A percentile compares a stretch with the other conserved stretches of the same genome.
These are phyloP conservation scores for Echinosophora koreensis DNA, from an alignment of 306 rosid species.

Conservation along the genomic window DNA sequence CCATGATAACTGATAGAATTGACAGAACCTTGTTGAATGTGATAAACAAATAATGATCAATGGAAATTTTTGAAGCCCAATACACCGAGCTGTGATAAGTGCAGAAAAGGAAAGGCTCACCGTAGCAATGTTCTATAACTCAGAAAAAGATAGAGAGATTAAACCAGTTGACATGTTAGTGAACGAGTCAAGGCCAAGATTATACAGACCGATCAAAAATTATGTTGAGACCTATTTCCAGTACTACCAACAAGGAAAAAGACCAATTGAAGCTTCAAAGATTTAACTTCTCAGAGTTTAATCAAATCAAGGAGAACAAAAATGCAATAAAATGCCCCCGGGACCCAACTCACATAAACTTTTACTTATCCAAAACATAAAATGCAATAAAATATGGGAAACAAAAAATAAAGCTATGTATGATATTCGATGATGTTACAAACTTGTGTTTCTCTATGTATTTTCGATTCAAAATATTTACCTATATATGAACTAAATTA, in stretches of 20 bases:
- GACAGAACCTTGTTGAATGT: slow-evolving; percentile 30
- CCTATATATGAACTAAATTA: background rate
- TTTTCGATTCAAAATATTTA: too few species aligned
- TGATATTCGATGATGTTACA: background rate
- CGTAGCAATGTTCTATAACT: slow-evolving; percentile 61
- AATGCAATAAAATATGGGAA: background rate
- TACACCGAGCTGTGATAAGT: slow-evolving; percentile 69
- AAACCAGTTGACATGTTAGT: slow-evolving; percentile 60
- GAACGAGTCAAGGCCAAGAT: slow-evolving; percentile 59
- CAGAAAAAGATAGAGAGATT: slow-evolving; percentile 61
- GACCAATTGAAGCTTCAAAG: slow-evolving; percentile 68
- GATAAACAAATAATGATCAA: slow-evolving; percentile 62
- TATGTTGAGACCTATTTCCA: slow-evolving; percentile 53
- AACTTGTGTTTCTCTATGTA: too few species aligned
- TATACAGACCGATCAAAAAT: slow-evolving; percentile 57
- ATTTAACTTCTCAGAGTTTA: slow-evolving; percentile 37
- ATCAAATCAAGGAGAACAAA: background rate
- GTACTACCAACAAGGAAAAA: slow-evolving; percentile 70
- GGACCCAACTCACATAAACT: too few species aligned
- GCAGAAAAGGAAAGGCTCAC: slow-evolving; percentile 67
- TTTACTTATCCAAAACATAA: too few species aligned
- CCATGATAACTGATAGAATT: slow-evolving; percentile 1
- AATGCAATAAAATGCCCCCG: slow-evolving; percentile 14
- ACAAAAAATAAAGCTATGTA: background rate
- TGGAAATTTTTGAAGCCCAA: slow-evolving; percentile 72